Conservation (phyloP, 306 rosid genomes). For the Vigna angularis region DNA sequence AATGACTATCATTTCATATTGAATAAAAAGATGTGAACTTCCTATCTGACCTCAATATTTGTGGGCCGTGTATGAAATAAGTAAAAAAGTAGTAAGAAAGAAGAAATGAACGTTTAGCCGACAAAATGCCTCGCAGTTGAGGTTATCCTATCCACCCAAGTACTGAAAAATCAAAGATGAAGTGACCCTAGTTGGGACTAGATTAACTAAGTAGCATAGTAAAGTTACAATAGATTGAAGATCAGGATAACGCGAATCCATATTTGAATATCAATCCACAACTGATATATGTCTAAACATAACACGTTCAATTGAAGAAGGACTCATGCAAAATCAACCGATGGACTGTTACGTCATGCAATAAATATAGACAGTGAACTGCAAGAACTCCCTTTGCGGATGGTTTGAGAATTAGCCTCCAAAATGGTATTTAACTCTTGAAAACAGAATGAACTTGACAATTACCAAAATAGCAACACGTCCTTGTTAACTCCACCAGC, state of each 20-base stretch:
- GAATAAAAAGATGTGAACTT: conserved; percentile 16
- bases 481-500: background rate
- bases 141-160: conserved; percentile 32
- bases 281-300: conserved; percentile 38
- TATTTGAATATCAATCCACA: conserved; percentile 39
- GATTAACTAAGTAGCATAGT: conserved; percentile 28
- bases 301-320: conserved; percentile 38
- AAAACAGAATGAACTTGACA: conserved; percentile 25
- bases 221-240: conserved; percentile 24
- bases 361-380: conserved; percentile 21
- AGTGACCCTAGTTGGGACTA: conserved; percentile 24
- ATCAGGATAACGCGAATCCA: conserved; percentile 37
- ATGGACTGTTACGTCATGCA: conserved; percentile 42
- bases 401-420: conserved; percentile 34
- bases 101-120: conserved; percentile 53
- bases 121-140: conserved; percentile 50
- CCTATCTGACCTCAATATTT: conserved; percentile 32
- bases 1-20: conserved; percentile 37
- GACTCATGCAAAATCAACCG: conserved; percentile 29
- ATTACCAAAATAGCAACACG: conserved; percentile 31
- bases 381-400: conserved; percentile 17
- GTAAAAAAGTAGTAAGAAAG: conserved; percentile 35
- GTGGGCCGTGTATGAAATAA: background rate
- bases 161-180: conserved; percentile 32
- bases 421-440: conserved; percentile 32